These are phyloP conservation scores for Fusarium irregulare DNA, from an alignment of 2,329 filamentous ascomycete genomes.

Conservation along the genomic window DNA sequence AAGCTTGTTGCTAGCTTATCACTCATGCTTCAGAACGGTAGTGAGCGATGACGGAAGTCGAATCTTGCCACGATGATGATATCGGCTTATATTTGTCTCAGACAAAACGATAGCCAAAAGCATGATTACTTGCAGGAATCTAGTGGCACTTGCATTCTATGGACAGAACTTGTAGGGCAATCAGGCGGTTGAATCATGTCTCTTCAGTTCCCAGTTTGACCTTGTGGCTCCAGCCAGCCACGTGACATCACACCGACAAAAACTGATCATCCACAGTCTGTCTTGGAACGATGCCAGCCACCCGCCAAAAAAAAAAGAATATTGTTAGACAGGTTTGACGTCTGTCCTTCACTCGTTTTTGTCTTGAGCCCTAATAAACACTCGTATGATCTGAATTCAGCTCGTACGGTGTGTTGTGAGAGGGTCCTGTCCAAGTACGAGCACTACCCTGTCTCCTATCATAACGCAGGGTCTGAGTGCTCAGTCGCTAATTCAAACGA, in stretches of 20 bases:
- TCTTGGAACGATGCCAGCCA: slow-evolving; percentile 34
- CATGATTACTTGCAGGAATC: slow-evolving; percentile 13
- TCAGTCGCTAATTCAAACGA: slow-evolving; percentile 23
- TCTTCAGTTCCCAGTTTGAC: slow-evolving; percentile 18
- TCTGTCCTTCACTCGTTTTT: slow-evolving; percentile 17
- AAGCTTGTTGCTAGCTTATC: neutral
- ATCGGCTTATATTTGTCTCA: neutral
- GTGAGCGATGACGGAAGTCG: neutral
- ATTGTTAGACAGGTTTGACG: slow-evolving; percentile 21
- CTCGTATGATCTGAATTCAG: slow-evolving; percentile 39
- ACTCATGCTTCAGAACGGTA: neutral
- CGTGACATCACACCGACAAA: slow-evolving; percentile 47
- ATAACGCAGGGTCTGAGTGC: slow-evolving; percentile 29
- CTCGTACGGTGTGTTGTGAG: slow-evolving; percentile 30
- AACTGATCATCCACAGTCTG: slow-evolving; percentile 29
- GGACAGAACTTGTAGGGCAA: neutral
- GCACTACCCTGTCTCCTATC: neutral
- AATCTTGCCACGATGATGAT: slow-evolving; percentile 23
- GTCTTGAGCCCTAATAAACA: neutral
- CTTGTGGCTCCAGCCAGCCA: slow-evolving; percentile 38
- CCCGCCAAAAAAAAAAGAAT: slow-evolving; percentile 10
- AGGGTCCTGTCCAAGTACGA: neutral
- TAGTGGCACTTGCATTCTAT: neutral
- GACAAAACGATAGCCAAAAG: neutral
- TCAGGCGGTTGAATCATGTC: slow-evolving; percentile 7